Base-by-base conservation (phyloP, 2,329 filamentous ascomycete genomes). In the Emmonsia crescens region DNA sequence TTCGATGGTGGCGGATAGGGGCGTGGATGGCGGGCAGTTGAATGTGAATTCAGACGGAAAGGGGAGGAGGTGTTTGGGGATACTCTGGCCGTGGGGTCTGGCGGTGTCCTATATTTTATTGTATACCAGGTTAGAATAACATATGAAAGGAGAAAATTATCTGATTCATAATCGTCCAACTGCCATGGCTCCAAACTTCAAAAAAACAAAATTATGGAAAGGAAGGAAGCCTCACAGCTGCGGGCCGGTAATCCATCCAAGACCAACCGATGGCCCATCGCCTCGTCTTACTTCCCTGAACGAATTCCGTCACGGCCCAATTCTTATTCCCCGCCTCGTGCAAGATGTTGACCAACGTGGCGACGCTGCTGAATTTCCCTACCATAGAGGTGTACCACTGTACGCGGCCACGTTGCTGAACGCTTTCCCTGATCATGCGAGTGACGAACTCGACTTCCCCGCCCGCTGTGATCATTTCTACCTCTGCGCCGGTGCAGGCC, bases 381-480 rank as follows among this genome's bases (percentile, higher is more conserved):
- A 97, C 79, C 90, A 97, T 95, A 60, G 86, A 86, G 0, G 88
- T 94, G 73, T 94, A 97, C 94, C 94, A 99, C 63, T 84, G 83
- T 0, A 96, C 85, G 10, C 80, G 79, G 0, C 82, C 78, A 21
- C 78, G 76, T 1, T 90, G 76, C 0, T 71, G 63, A 0, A 88
- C 72, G 40, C 87, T 91, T 71, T 95, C 89, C 0, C 82, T 76
- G 4, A 96, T 78, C 65, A 96, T 87, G 5, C 84, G 81, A 0
- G 78, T 76, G 3, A 91, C 85, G 71, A 96, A 96, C 3, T 82
- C 83, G 0, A 89, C 76, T 71, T 96, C 91, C 1, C 91, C 91
- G 2, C 90, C 91, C 0, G 77, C 70, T 1, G 84, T 89, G 1
- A 97, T 86, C 93, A 97, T 96, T 73, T 99, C 94, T 1, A 86